Evolutionary conservation across 2,329 filamentous ascomycete species (phyloP).

Genomic region (Arthrobotrys conoides): DNA sequence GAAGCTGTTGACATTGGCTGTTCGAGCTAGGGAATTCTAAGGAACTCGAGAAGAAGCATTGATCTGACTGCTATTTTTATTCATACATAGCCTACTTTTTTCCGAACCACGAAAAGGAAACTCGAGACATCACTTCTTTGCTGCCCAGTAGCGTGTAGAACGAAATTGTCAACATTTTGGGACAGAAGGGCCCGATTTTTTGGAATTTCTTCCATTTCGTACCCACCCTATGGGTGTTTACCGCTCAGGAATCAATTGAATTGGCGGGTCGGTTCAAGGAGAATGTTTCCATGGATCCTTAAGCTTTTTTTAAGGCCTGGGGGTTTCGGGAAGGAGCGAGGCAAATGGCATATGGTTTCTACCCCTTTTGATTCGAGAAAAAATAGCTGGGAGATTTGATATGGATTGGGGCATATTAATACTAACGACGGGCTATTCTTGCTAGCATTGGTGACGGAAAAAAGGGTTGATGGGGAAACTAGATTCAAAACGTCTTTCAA

Average conservation of each 20-base stretch:
- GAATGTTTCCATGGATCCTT: slow-evolving; percentile 20
- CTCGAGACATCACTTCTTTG: slow-evolving; percentile 19
- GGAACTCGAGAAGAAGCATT: slow-evolving; percentile 14
- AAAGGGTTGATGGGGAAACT: slow-evolving; percentile 21
- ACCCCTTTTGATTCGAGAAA: slow-evolving; percentile 50
- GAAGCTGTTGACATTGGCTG: slow-evolving; percentile 6
- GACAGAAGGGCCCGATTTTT: slow-evolving; percentile 1
- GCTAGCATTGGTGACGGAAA: slow-evolving; percentile 17
- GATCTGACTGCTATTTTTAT: slow-evolving; percentile 26
- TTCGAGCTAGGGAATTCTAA: slow-evolving; percentile 10
- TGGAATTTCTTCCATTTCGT: slow-evolving; percentile 7
- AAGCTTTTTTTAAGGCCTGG: slow-evolving; percentile 31
- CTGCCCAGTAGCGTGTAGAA: slow-evolving; percentile 11
- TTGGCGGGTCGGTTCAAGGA: slow-evolving; percentile 17
- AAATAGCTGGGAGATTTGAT: slow-evolving; percentile 37
- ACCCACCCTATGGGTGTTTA: no score
- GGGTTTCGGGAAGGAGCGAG: slow-evolving; percentile 59
- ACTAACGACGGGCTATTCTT: slow-evolving; percentile 42
- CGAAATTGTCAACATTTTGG: slow-evolving; percentile 28
- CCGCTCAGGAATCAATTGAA: neutral
- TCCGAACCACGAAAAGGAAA: slow-evolving; percentile 9
- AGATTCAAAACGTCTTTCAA: slow-evolving; percentile 55
- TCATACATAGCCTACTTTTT: neutral
- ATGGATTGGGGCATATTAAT: slow-evolving; percentile 44
- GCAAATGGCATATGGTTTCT: slow-evolving; percentile 27